These are phyloP conservation scores for Ottelia alismoides DNA, from an alignment of 106 monocot genomes.

Conservation along the genomic window DNA sequence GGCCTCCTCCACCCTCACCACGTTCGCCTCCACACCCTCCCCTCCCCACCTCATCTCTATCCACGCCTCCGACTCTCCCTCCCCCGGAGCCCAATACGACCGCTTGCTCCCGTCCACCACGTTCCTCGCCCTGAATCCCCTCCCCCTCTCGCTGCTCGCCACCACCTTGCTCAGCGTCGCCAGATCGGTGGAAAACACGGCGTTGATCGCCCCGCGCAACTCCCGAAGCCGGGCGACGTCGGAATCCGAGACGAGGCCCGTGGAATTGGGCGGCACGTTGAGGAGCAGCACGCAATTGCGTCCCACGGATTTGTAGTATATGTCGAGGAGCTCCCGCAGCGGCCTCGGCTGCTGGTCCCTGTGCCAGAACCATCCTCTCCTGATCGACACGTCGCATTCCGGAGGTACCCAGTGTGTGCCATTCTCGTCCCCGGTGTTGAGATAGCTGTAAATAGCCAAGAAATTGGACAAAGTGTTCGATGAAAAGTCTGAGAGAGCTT, in stretches of 20 bases:
- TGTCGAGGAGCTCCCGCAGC: slow-evolving; percentile 41
- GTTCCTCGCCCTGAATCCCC: slow-evolving; percentile 30
- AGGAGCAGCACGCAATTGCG: slow-evolving; percentile 83
- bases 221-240: slow-evolving; percentile 40
- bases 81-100: slow-evolving; percentile 55
- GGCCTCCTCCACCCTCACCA: slow-evolving; percentile 68
- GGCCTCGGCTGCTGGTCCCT: slow-evolving; percentile 42
- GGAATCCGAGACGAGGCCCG: slow-evolving; percentile 47
- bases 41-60: slow-evolving; percentile 26
- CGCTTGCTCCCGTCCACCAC: slow-evolving; percentile 35
- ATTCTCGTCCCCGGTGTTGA: slow-evolving; percentile 48
- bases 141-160: slow-evolving; percentile 61
- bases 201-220: slow-evolving; percentile 44
- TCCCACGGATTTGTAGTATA: slow-evolving; percentile 92
- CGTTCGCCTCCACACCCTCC: slow-evolving; percentile 31
- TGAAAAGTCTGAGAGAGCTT: no score
- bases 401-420: slow-evolving; percentile 90
- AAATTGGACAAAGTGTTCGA: no score
- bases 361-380: slow-evolving; percentile 97
- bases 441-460: no score
- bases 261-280: slow-evolving; percentile 75
- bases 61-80: slow-evolving; percentile 25
- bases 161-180: slow-evolving; percentile 29
- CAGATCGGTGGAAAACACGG: slow-evolving; percentile 43
- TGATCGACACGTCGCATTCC: slow-evolving; percentile 86